Evolutionary conservation across 768 basidiomycete species (phyloP), one percentile per base, ranked within the genome.

Genomic region (Leucosporidium creatinivorum): DNA sequence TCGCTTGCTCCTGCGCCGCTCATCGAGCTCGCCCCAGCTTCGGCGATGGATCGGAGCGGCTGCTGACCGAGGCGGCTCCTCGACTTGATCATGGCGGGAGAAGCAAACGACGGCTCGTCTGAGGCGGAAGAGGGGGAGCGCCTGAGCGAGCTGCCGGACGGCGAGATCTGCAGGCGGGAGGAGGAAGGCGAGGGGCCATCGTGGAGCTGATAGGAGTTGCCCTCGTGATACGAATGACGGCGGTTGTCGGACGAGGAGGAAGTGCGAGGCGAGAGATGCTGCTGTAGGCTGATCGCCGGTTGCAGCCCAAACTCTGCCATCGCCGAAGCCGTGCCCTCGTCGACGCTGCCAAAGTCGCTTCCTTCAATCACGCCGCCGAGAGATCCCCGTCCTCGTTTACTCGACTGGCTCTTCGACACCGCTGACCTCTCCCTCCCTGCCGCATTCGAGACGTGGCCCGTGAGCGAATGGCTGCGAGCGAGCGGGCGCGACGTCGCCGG

Each of bases 31-130:
- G 52, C 30, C 5, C 52, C 30, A 26, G 26, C 30, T 13, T 54
- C 52, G 52, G 52, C 52, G 26, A 54, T 54, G 26, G 52, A 54
- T n/a, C 52, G 26, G 19, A 54, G 25, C 52, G 9, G 62, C 36
- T 60, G 62, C 58, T 66, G 65, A 48, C 61, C 62, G 23, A 66
- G n/a, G 17, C 62, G 56, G 17, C 69, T 69, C 48, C 69, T 56
- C 33, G 61, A 63, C 58, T 66, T 66, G 62, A 69, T 66, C 69
- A 69, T 69, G 15, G 69, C 69, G 10, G 69, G 69, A 26, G 52
- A 54, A 28, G 52, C 52, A 19, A 54, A 54, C 52, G 52, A 54
- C 10, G 52, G 52, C 13, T 54, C 52, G 52, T 54, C 28, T 28
- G 52, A 25, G 15, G 52, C 52, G 52, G 39, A 44, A 13, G 39